Evolutionary conservation across 257 asterid species (phyloP).

Genomic region (Solanum verrucosum): DNA sequence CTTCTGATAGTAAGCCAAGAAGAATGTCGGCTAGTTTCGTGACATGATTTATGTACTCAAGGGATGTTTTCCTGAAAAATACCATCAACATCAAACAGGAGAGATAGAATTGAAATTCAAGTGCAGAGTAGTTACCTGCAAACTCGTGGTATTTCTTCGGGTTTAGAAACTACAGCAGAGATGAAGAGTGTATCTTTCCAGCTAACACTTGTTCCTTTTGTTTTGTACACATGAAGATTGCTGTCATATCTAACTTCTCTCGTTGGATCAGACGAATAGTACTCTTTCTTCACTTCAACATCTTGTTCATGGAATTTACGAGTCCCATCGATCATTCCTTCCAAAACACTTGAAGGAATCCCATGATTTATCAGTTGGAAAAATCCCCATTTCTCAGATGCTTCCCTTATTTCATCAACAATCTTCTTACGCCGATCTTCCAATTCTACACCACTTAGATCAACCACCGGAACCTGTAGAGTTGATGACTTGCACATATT

Average conservation of each 20-base stretch:
- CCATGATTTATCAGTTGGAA: no score
- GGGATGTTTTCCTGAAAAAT: constrained; percentile 25
- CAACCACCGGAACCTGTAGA: not conserved
- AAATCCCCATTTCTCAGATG: no score
- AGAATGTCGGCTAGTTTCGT: constrained; percentile 30
- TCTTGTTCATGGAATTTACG: constrained; percentile 55
- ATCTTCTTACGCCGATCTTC: no score
- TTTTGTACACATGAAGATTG: constrained; percentile 36
- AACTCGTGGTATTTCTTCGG: constrained; percentile 39
- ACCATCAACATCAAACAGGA: not conserved
- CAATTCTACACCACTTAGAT: not conserved
- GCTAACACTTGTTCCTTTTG: constrained; percentile 31
- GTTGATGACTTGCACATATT: not conserved
- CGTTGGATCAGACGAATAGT: constrained; percentile 12
- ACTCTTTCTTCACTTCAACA: constrained; percentile 34
- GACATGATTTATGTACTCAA: constrained; percentile 26
- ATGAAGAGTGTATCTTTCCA: constrained; percentile 64
- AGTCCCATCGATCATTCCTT: constrained; percentile 40
- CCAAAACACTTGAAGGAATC: constrained; percentile 27
- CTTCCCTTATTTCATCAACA: no score
- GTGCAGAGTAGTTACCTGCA: constrained; percentile 29
- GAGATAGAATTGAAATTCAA: not conserved
- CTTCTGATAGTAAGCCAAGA: not conserved
- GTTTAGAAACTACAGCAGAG: constrained; percentile 9
- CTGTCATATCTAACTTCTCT: constrained; percentile 40